Percentiles rank a stretch among this genome's conserved stretches.
These are phyloP conservation scores for Drosera spatulata DNA, from an alignment of 179 eudicot species.

Conservation along the genomic window DNA sequence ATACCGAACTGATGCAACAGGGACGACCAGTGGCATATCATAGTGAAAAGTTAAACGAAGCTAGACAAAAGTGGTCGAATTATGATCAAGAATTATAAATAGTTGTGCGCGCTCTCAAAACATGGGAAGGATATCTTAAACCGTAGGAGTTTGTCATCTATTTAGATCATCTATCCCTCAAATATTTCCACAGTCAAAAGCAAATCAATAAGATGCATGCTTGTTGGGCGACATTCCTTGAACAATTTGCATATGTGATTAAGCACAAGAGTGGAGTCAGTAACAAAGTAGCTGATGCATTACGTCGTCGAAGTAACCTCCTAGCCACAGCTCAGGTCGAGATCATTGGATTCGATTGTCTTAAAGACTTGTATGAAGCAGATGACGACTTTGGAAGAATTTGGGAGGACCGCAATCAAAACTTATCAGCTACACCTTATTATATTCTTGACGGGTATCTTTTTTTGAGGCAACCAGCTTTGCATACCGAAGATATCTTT, in stretches of 20 bases:
- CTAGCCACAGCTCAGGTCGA: neutral
- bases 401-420: too few species aligned
- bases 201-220: neutral
- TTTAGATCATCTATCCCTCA: neutral
- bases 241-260: neutral
- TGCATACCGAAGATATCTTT: too few species aligned
- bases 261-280: neutral
- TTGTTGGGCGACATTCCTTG: neutral
- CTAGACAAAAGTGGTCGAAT: neutral
- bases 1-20: too few species aligned
- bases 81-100: neutral
- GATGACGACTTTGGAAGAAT: too few species aligned
- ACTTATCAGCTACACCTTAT: too few species aligned
- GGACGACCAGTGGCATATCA: neutral
- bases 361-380: too few species aligned
- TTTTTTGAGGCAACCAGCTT: too few species aligned
- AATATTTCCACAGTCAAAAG: neutral
- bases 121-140: neutral
- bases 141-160: neutral
- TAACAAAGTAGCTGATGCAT: neutral
- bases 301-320: neutral
- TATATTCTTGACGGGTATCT: too few species aligned
- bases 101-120: neutral
- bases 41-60: neutral
- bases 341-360: neutral